phyloP scores from a whole-genome alignment of 2,329 filamentous ascomycete species.

The Beauveria medogensis region DNA sequence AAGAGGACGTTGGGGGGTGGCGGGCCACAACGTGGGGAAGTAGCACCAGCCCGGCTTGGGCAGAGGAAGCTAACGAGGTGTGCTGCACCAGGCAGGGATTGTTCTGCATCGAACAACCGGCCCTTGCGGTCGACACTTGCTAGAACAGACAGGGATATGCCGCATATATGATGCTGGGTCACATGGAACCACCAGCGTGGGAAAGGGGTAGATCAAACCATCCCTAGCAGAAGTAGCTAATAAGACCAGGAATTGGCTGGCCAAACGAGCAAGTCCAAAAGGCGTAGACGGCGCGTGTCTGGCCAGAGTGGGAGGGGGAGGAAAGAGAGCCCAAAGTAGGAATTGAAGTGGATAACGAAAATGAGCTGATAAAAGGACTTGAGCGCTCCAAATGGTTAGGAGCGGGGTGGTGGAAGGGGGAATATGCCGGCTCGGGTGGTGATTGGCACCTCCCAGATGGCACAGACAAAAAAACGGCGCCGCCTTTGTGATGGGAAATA shows the following conservation, averaged over 20 bases:
- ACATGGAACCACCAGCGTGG: not conserved
- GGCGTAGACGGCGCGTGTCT: not conserved
- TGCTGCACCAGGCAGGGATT: slow-evolving; percentile 1
- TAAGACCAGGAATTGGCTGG: not conserved
- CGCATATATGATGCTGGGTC: not conserved
- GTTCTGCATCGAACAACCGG: slow-evolving; percentile 8
- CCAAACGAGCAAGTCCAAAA: not conserved
- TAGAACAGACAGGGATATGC: slow-evolving; percentile 1
- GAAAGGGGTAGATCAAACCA: slow-evolving; percentile 4
- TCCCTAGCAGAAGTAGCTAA: not conserved
- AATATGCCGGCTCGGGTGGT: slow-evolving; percentile 6
- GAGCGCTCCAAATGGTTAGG: slow-evolving; percentile 3
- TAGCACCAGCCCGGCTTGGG: slow-evolving; percentile 7
- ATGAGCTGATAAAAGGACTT: slow-evolving; percentile 12
- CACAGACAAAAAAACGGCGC: slow-evolving; percentile 5
- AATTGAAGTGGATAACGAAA: slow-evolving; percentile 10
- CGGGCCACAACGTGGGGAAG: slow-evolving; percentile 13
- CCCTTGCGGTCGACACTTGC: slow-evolving; percentile 1
- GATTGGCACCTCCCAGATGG: slow-evolving; percentile 7
- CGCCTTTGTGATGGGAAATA: slow-evolving; percentile 1
- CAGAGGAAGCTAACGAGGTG: not conserved
- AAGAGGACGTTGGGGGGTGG: slow-evolving; percentile 11
- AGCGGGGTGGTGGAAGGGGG: slow-evolving; percentile 7
- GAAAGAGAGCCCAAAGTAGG: slow-evolving; percentile 6
- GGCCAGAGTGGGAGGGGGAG: not conserved